Base-by-base conservation (phyloP, 2,329 filamentous ascomycete species). In the Exophiala sp. region DNA sequence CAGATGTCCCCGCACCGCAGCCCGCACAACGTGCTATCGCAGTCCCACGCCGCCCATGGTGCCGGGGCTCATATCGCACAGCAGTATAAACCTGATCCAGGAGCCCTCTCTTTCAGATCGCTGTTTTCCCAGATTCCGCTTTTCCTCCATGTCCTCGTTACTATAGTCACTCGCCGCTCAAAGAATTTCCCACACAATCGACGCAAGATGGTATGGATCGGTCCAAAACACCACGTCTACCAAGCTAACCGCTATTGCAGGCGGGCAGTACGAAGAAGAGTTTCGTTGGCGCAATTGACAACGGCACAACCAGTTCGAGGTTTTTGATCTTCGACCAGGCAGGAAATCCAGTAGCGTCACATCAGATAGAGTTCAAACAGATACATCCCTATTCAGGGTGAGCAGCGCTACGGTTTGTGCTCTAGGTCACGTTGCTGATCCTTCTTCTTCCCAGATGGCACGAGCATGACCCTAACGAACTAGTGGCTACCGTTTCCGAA, bases 371-470 rank as follows among this genome's bases (percentile, higher is more conserved):
- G 66, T 88, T 91, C 63, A 78, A 80, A 58, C 88, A 91, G 66
- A 77, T 81, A 53, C 88, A 90, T 67, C 86, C 86, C 10, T 74
- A 86, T 50, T 82, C 86, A 48, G 87, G 87, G 83, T 88, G 72
- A 70, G 79, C 41, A 37, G 16, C 34, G 19, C 30, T 3, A 6
- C 18, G 11, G 6, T 37, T 6, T 9, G 16, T 37, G 39, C 45
- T 47, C 38, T 32, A 27, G 37, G 29, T 6, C 29, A 41, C 44
- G 34, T 37, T n/a, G 18, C 34, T 37, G 13, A 37, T 18, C 9
- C 34, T 10, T n/a, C 11, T 13, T 32, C n/a, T 13, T 37, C 16
- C 14, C 61, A 86, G 83, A 63, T 89, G 85, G 85, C 85, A 89
- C 64, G 86, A 90, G 64, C 86, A 90, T 62, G 81, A 89, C 60